These are phyloP conservation scores for Macroventuria anomochaeta DNA, from an alignment of 2,329 filamentous ascomycete species.

Conservation along the genomic window DNA sequence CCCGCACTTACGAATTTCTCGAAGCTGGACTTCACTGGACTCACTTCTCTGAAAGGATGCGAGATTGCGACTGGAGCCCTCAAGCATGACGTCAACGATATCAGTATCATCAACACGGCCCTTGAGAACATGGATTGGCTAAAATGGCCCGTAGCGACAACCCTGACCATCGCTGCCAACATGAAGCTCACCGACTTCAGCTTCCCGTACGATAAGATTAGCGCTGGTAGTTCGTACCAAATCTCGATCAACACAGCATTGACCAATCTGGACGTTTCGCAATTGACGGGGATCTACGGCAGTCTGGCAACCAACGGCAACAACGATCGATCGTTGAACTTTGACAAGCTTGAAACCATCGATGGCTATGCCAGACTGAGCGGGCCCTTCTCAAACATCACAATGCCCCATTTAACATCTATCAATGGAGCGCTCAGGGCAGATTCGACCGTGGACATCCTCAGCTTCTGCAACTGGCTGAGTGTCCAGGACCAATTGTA, in stretches of 20 bases:
- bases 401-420: slow-evolving; percentile 24
- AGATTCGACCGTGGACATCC: slow-evolving; percentile 24
- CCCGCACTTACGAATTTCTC: slow-evolving; percentile 25
- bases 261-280: slow-evolving; percentile 14
- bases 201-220: slow-evolving; percentile 25
- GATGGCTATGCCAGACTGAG: slow-evolving; percentile 26
- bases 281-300: slow-evolving; percentile 22
- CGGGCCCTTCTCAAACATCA: slow-evolving; percentile 26
- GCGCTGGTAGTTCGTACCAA: slow-evolving; percentile 20
- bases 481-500: slow-evolving; percentile 5
- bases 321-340: slow-evolving; percentile 6
- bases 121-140: slow-evolving; percentile 31
- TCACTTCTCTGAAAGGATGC: slow-evolving; percentile 17
- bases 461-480: slow-evolving; percentile 21
- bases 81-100: slow-evolving; percentile 20
- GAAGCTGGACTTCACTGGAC: slow-evolving; percentile 18
- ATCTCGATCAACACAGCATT: slow-evolving; percentile 22
- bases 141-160: slow-evolving; percentile 25
- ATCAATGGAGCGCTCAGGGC: slow-evolving; percentile 26
- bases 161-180: slow-evolving; percentile 28
- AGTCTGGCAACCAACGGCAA: slow-evolving; percentile 24
- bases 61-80: slow-evolving; percentile 18
- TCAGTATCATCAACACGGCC: slow-evolving; percentile 25
- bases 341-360: slow-evolving; percentile 25
- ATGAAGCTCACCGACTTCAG: slow-evolving; percentile 17